phyloP scores from a whole-genome alignment of 163 green algal genomes.

The Trebouxia gelatinosa region DNA sequence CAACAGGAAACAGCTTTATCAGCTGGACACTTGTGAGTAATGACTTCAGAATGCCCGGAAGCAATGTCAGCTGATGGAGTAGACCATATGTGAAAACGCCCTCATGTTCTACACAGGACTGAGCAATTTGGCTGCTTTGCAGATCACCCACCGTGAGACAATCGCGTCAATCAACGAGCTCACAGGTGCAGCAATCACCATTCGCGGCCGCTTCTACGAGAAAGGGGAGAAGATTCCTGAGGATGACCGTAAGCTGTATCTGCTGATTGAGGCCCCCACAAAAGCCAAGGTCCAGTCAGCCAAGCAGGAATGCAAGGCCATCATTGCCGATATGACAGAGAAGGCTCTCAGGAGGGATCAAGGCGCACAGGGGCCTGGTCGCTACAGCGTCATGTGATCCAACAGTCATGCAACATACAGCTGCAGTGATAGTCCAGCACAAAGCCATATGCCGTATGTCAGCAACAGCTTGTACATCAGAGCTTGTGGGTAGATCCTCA shows the following conservation, averaged over 20 bases:
- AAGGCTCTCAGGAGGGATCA: conserved; percentile 81
- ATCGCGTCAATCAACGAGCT: conserved; percentile 84
- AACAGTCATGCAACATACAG: no score
- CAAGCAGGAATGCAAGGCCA: conserved; percentile 86
- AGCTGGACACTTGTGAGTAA: no score
- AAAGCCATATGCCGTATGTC: conserved; percentile 67
- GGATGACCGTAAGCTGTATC: conserved; percentile 92
- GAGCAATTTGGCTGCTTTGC: no score
- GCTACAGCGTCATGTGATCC: conserved; percentile 55
- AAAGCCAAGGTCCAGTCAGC: conserved; percentile 36
- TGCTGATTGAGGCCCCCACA: conserved; percentile 91
- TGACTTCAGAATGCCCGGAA: no score
- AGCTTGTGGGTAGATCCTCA: no score
- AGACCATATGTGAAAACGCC: no score
- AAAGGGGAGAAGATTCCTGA: conserved; percentile 65
- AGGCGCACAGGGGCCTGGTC: conserved; percentile 30
- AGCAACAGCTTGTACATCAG: no score
- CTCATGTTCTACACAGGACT: no score
- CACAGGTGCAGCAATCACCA: conserved; percentile 86
- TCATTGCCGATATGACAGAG: conserved; percentile 86
- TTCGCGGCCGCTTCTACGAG: conserved; percentile 78
- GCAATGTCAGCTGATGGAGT: no score
- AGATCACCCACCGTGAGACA: conserved; percentile 93
- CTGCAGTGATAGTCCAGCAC: conserved; percentile 91
- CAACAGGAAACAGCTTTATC: no score